phyloP scores from a whole-genome alignment of 352 stramenopile genomes.

The Heterotrichella gracilis region DNA sequence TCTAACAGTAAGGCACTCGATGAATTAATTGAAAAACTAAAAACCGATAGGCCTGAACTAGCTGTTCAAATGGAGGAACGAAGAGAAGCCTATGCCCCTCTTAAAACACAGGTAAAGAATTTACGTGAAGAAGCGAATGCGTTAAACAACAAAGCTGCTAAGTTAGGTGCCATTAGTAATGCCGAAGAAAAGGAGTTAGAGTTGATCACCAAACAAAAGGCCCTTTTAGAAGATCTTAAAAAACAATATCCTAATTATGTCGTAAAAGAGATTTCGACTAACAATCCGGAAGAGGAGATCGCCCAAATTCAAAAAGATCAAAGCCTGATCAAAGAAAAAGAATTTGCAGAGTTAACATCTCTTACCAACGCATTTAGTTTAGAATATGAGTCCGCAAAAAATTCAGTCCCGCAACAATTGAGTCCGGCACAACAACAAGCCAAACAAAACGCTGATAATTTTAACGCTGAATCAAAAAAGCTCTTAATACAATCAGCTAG shows the following conservation, averaged over 20 bases:
- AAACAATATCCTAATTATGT: conserved; percentile 5
- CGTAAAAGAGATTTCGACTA: neutral
- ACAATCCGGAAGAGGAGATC: neutral
- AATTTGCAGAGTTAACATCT: neutral
- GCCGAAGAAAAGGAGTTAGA: neutral
- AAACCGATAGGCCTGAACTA: neutral
- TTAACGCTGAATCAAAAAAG: neutral
- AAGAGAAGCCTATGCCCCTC: neutral
- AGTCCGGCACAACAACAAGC: neutral
- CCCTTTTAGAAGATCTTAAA: neutral
- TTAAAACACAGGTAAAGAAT: neutral
- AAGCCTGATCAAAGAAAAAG: neutral
- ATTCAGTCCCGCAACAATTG: neutral
- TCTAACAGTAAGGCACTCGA: neutral
- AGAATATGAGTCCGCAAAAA: neutral
- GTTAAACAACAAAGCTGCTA: neutral
- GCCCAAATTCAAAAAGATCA: neutral
- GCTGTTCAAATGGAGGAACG: neutral
- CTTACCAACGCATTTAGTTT: neutral
- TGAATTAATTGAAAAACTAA: neutral
- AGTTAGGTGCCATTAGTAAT: neutral
- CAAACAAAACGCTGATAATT: neutral
- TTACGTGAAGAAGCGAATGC: neutral
- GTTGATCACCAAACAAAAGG: neutral
- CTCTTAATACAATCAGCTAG: neutral